Evolutionary conservation across 495 filamentous ascomycete genomes (phyloP).

Genomic region (Annulohypoxylon nitens): DNA sequence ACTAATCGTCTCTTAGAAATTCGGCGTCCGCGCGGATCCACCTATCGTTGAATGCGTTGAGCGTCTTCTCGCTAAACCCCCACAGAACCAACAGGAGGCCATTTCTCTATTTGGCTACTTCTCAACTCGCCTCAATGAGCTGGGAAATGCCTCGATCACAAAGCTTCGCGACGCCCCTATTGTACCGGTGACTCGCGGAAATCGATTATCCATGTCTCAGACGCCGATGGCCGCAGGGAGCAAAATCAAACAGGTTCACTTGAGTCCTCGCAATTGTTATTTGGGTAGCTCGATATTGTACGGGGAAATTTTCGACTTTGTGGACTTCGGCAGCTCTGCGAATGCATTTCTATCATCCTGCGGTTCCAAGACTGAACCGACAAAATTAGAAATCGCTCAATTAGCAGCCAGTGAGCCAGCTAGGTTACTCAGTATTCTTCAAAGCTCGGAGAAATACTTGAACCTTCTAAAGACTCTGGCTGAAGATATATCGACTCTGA

Average conservation of each 20-base stretch:
- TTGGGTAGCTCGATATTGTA: slow-evolving; percentile 80
- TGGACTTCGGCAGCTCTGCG: slow-evolving; percentile 88
- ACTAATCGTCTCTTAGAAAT: slow-evolving; percentile 64
- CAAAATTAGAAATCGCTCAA: slow-evolving; percentile 82
- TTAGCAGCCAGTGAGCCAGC: slow-evolving; percentile 84
- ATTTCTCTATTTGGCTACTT: slow-evolving; percentile 83
- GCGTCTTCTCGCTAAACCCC: slow-evolving; percentile 76
- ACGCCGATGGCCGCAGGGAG: slow-evolving; percentile 42
- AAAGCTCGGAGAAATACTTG: slow-evolving; percentile 86
- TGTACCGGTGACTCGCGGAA: slow-evolving; percentile 71
- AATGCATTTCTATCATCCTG: slow-evolving; percentile 89
- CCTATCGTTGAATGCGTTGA: slow-evolving; percentile 80
- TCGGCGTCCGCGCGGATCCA: slow-evolving; percentile 86
- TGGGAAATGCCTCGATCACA: slow-evolving; percentile 70
- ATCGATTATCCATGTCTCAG: slow-evolving; percentile 38
- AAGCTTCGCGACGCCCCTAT: slow-evolving; percentile 73
- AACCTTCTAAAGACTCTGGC: slow-evolving; percentile 82
- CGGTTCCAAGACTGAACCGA: slow-evolving; percentile 92
- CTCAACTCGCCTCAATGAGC: slow-evolving; percentile 77
- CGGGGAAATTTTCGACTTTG: slow-evolving; percentile 93
- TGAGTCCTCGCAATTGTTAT: slow-evolving; percentile 79
- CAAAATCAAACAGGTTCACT: slow-evolving; percentile 46
- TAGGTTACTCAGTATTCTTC: slow-evolving; percentile 79
- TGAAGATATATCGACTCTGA: slow-evolving; percentile 74
- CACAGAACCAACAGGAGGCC: slow-evolving; percentile 72